Evolutionary conservation across 2,329 filamentous ascomycete genomes (phyloP).

Genomic region (Allantophomopsis cytisporea): DNA sequence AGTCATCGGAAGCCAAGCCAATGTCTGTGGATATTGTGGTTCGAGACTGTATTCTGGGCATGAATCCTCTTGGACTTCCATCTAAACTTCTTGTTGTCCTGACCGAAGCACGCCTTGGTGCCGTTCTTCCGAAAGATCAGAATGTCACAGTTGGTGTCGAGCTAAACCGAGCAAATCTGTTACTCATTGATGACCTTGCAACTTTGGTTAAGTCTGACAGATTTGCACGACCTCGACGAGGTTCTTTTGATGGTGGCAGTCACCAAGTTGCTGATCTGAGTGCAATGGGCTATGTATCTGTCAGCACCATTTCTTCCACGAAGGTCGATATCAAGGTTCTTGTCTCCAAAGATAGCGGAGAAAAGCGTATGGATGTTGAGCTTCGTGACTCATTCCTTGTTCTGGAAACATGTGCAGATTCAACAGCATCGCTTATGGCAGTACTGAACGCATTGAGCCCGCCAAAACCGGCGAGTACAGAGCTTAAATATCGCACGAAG

Average conservation of each 20-base stretch:
- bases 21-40: constrained; percentile 63
- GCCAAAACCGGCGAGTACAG: constrained; percentile 68
- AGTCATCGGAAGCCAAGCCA: constrained; percentile 30
- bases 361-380: constrained; percentile 64
- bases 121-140: constrained; percentile 49
- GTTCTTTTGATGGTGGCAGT: constrained; percentile 17
- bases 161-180: constrained; percentile 67
- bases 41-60: constrained; percentile 66
- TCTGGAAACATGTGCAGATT: constrained; percentile 91
- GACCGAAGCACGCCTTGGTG: constrained; percentile 62
- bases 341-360: constrained; percentile 28
- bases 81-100: constrained; percentile 72
- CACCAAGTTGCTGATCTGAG: constrained; percentile 41
- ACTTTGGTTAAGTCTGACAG: constrained; percentile 18
- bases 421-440: constrained; percentile 78
- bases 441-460: constrained; percentile 71
- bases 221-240: constrained; percentile 1
- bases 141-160: constrained; percentile 51
- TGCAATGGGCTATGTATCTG: constrained; percentile 65
- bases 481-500: constrained; percentile 76
- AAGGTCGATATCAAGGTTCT: constrained; percentile 50
- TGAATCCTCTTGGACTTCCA: constrained; percentile 64
- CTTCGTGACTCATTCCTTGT: constrained; percentile 77
- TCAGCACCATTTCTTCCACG: constrained; percentile 79
- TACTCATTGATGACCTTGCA: constrained; percentile 66